Conservation (phyloP, 2,329 filamentous ascomycete genomes). For the Xylaria sp. region DNA sequence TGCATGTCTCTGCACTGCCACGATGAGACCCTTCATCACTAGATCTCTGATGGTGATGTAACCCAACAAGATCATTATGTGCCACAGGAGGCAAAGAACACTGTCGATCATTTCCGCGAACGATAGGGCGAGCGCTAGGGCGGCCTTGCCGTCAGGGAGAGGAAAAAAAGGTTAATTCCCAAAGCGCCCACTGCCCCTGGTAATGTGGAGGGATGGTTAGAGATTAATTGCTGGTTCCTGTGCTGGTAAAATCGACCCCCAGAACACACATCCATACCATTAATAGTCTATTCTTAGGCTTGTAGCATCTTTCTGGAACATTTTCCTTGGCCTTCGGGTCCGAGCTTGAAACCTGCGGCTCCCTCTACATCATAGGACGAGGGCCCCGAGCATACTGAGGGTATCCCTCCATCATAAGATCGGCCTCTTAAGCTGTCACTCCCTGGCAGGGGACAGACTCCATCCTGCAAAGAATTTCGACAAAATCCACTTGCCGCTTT, state of each 20-base stretch:
- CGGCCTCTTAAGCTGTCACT: conserved; percentile 19
- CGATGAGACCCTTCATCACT: conserved; percentile 30
- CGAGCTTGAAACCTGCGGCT: conserved; percentile 24
- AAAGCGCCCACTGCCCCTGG: conserved; percentile 17
- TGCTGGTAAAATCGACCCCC: conserved; percentile 8
- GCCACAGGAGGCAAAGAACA: conserved; percentile 11
- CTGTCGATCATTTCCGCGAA: conserved; percentile 32
- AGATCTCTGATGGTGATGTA: conserved; percentile 32
- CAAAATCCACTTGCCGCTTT: conserved; percentile 25
- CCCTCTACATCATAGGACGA: conserved; percentile 12
- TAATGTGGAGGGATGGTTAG: conserved; percentile 16
- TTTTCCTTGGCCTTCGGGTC: conserved; percentile 11
- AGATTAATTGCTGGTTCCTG: background rate
- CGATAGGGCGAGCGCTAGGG: conserved; percentile 16
- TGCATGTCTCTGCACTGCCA: conserved; percentile 37
- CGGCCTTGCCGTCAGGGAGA: conserved; percentile 2
- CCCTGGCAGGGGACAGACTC: conserved; percentile 11
- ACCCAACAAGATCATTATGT: conserved; percentile 24
- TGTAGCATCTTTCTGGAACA: conserved; percentile 11
- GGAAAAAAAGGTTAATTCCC: background rate
- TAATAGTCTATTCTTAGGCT: conserved; percentile 26
- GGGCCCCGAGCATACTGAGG: conserved; percentile 20
- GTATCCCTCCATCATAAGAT: conserved; percentile 24
- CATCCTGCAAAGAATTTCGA: conserved; percentile 18
- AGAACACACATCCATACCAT: conserved; percentile 14